phyloP scores from a whole-genome alignment of 257 asterid genomes.

The Sherardia arvensis region DNA sequence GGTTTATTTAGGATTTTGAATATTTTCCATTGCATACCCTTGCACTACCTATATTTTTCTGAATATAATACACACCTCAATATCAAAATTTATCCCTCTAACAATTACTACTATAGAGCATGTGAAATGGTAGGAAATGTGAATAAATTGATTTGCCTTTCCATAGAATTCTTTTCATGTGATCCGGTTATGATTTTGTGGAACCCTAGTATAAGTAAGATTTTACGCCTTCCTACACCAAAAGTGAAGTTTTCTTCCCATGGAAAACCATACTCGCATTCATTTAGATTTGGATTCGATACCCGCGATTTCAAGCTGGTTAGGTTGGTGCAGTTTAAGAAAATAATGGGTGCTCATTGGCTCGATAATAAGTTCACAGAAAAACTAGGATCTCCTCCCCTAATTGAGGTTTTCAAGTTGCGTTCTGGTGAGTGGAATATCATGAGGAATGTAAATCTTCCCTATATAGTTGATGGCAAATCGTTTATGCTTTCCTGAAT shows the following conservation, averaged over 20 bases:
- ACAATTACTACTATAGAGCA: neutral
- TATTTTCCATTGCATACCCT: too few species aligned
- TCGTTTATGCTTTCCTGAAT: neutral
- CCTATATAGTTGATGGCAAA: neutral
- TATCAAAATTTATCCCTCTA: too few species aligned
- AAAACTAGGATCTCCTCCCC: neutral
- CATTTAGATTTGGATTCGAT: neutral
- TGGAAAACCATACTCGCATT: neutral
- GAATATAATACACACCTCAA: too few species aligned
- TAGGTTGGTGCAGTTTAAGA: neutral
- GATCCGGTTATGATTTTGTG: neutral
- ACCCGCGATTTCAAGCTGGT: neutral
- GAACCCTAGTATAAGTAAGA: neutral
- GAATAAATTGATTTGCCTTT: neutral
- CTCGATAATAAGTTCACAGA: neutral
- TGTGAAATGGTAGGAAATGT: neutral
- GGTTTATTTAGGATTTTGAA: too few species aligned
- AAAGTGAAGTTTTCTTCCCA: neutral
- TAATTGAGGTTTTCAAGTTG: neutral
- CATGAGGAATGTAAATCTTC: neutral
- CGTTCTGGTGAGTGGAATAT: neutral
- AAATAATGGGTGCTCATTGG: neutral
- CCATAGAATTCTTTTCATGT: neutral
- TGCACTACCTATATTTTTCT: too few species aligned
- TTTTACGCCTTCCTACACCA: neutral